Percentiles rank a stretch among this genome's conserved stretches.
Conservation (phyloP, 1,139 yeast genomes). For the Yamadazyma kanchanaburiensis region DNA sequence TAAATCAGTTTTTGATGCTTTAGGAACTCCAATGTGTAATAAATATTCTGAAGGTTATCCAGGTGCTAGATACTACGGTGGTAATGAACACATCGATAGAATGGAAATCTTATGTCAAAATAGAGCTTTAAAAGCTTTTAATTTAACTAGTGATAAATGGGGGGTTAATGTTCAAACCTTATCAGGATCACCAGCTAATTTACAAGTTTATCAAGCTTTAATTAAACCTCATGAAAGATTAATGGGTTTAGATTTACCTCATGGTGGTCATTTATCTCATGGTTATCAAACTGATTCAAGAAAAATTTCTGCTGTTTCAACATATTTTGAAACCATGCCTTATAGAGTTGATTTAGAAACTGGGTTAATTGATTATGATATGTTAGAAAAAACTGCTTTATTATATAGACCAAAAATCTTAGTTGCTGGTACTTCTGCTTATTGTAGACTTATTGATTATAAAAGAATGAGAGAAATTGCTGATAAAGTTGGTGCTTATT, state of each 20-base stretch:
- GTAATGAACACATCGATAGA: constrained; percentile 91
- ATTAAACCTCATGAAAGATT: constrained; percentile 93
- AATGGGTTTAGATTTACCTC: constrained; percentile 97
- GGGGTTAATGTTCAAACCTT: constrained; percentile 97
- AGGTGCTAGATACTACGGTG: constrained; percentile 86
- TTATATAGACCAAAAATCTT: constrained; percentile 92
- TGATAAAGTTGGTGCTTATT: constrained; percentile 93
- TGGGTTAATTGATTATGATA: constrained; percentile 93
- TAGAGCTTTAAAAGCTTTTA: constrained; percentile 88
- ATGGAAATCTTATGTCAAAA: constrained; percentile 89
- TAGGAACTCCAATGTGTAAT: constrained; percentile 96
- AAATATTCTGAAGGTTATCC: constrained; percentile 88
- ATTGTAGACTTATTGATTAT: constrained; percentile 93
- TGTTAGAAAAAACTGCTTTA: constrained; percentile 83
- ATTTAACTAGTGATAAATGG: constrained; percentile 80
- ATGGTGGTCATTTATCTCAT: constrained; percentile 97
- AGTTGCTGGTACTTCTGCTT: constrained; percentile 98
- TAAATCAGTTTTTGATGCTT: constrained; percentile 91
- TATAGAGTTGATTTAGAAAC: constrained; percentile 89
- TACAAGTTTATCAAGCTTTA: constrained; percentile 92
- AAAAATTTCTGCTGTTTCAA: constrained; percentile 93
- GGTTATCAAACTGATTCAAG: constrained; percentile 96
- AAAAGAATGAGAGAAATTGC: constrained; percentile 95
- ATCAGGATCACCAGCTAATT: constrained; percentile 96
- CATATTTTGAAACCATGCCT: constrained; percentile 98